Percentiles rank a stretch among this genome's conserved stretches.
These are phyloP conservation scores for Fusarium citri DNA, from an alignment of 2,329 filamentous ascomycete genomes.

Conservation along the genomic window DNA sequence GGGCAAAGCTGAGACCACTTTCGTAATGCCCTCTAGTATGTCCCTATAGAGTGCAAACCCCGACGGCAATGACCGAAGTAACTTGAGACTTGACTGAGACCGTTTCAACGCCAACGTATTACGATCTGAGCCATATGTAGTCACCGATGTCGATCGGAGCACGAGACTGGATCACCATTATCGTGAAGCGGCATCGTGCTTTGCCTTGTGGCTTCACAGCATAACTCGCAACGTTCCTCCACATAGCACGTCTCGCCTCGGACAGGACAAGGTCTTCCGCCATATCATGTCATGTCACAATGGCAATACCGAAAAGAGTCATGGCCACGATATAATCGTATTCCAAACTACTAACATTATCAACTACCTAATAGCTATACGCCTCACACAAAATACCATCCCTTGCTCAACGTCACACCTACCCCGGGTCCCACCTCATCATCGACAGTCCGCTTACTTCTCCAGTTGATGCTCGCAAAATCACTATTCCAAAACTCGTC, in stretches of 20 bases:
- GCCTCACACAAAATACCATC: constrained; percentile 11
- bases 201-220: constrained; percentile 9
- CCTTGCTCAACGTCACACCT: constrained; percentile 15
- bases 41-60: neutral
- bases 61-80: constrained; percentile 7
- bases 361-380: constrained; percentile 19
- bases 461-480: constrained; percentile 4
- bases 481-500: constrained; percentile 74
- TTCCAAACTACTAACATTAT: constrained; percentile 33
- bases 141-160: constrained; percentile 5
- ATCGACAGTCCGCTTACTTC: neutral
- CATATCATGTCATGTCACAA: constrained; percentile 20
- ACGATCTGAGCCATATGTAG: constrained; percentile 3
- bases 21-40: neutral
- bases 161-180: constrained; percentile 1
- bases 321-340: constrained; percentile 16
- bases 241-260: neutral
- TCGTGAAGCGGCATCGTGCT: constrained; percentile 13
- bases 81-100: constrained; percentile 28
- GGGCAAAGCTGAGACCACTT: constrained; percentile 1
- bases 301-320: constrained; percentile 7
- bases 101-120: constrained; percentile 11
- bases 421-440: constrained; percentile 12
- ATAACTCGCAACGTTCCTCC: constrained; percentile 14
- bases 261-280: constrained; percentile 3